Conservation (phyloP, 345 rosid species). For the Lagerstroemia speciosa region DNA sequence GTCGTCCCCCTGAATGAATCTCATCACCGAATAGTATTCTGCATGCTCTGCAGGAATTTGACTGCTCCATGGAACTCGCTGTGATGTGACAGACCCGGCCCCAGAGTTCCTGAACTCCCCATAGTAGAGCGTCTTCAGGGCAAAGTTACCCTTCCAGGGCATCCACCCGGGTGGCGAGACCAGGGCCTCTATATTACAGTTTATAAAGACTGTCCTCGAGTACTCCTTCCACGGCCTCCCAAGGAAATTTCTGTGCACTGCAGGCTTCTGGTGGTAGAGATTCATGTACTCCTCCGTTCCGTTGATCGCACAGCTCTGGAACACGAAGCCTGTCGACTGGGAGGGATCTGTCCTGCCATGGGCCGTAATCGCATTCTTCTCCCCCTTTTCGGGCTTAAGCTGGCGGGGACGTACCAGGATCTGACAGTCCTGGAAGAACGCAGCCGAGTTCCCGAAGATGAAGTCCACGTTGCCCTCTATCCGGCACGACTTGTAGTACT, state of each 20-base stretch:
- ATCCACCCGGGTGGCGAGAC: slow-evolving; percentile 33
- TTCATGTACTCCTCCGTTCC: slow-evolving; percentile 36
- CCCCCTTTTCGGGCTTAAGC: slow-evolving; percentile 34
- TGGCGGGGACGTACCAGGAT: slow-evolving; percentile 34
- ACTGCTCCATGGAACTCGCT: slow-evolving; percentile 33
- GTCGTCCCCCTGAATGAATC: slow-evolving; percentile 38
- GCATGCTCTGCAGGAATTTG: slow-evolving; percentile 25
- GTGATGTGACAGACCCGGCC: slow-evolving; percentile 17
- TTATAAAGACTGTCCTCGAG: slow-evolving; percentile 29
- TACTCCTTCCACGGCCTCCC: slow-evolving; percentile 53
- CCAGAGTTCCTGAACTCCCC: slow-evolving; percentile 38
- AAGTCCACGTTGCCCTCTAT: slow-evolving; percentile 43
- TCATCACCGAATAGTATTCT: slow-evolving; percentile 20
- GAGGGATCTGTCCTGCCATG: slow-evolving; percentile 42
- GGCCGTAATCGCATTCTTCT: slow-evolving; percentile 32
- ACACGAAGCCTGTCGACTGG: slow-evolving; percentile 37
- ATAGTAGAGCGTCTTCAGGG: slow-evolving; percentile 37
- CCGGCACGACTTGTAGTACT: slow-evolving; percentile 39
- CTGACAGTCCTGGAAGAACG: slow-evolving; percentile 28
- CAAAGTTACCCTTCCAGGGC: slow-evolving; percentile 35
- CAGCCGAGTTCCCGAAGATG: slow-evolving; percentile 43
- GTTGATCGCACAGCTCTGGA: slow-evolving; percentile 28
- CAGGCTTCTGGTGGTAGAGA: slow-evolving; percentile 22
- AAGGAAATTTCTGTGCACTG: slow-evolving; percentile 29
- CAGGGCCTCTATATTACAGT: slow-evolving; percentile 22